Percentiles rank a stretch among this genome's conserved stretches.
Conservation (phyloP, 148 eudicot genomes). For the Vaccinium corymbosum region DNA sequence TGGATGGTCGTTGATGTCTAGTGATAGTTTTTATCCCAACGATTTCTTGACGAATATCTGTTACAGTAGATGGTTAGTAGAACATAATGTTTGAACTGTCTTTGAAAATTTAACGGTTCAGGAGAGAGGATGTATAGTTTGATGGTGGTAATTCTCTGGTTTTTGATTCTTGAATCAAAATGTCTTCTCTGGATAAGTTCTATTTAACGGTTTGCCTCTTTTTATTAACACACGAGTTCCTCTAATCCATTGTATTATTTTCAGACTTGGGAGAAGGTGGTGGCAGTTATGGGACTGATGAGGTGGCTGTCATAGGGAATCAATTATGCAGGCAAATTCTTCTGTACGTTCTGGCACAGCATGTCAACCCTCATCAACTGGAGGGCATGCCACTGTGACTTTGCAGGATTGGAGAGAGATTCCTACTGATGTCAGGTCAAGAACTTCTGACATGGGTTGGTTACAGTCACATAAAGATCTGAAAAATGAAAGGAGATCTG, state of each 20-base stretch:
- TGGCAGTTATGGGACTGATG: constrained; percentile 34
- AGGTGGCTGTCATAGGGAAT: constrained; percentile 34
- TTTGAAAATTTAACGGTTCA: background rate
- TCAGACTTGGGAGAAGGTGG: constrained; percentile 49
- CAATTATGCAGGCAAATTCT: constrained; percentile 38
- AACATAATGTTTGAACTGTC: background rate
- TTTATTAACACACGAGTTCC: background rate
- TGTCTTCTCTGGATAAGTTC: background rate
- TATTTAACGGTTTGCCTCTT: constrained; percentile 3
- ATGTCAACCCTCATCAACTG: constrained; percentile 45
- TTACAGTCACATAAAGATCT: constrained; percentile 44
- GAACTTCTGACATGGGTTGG: constrained; percentile 44
- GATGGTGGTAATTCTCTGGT: background rate
- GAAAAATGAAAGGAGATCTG: constrained; percentile 30
- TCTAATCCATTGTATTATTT: background rate
- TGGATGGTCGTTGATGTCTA: background rate
- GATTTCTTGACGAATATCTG: background rate
- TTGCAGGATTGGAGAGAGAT: constrained; percentile 39
- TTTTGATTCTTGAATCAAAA: background rate
- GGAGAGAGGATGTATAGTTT: background rate
- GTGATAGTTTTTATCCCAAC: background rate
- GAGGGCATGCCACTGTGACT: constrained; percentile 32
- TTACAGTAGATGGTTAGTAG: background rate
- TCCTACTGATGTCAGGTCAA: constrained; percentile 33
- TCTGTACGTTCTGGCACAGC: constrained; percentile 36